These are phyloP conservation scores for Magnolia changhungtana DNA, from an alignment of 164 flowering plant genomes.

Conservation along the genomic window DNA sequence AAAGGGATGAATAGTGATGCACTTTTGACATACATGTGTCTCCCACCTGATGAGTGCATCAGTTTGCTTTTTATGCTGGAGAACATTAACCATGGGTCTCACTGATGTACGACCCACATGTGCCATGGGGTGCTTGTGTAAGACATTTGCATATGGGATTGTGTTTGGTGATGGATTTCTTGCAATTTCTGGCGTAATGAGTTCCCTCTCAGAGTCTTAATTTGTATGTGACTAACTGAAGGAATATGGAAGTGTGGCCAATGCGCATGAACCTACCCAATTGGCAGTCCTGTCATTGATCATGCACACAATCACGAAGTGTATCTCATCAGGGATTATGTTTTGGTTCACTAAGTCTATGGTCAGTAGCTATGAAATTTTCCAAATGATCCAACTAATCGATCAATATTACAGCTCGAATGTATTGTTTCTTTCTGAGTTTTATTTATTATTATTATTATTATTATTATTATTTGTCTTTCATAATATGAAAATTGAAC, in stretches of 20 bases:
- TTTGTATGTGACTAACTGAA: conserved; percentile 26
- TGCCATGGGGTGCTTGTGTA: background rate
- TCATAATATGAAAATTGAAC: too few species aligned
- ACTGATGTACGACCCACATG: background rate
- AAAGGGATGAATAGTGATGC: too few species aligned
- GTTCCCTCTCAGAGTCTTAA: too few species aligned
- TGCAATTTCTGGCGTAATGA: background rate
- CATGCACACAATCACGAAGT: conserved; percentile 12
- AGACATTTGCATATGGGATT: background rate
- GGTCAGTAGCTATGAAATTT: conserved; percentile 15
- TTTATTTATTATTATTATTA: too few species aligned
- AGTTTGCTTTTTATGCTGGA: too few species aligned
- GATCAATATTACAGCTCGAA: too few species aligned
- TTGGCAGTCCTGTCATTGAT: conserved; percentile 22
- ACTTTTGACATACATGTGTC: too few species aligned
- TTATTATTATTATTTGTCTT: too few species aligned
- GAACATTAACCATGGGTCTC: too few species aligned
- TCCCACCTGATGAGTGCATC: too few species aligned
- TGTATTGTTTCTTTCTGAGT: background rate
- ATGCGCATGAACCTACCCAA: conserved; percentile 37
- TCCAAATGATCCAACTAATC: too few species aligned
- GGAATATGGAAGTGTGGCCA: conserved; percentile 47
- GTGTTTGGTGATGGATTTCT: background rate
- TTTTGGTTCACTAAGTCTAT: conserved; percentile 16
- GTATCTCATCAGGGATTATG: conserved; percentile 7